phyloP scores from a whole-genome alignment of 768 basidiomycete species.

The Termitomyces bulborhizus region DNA sequence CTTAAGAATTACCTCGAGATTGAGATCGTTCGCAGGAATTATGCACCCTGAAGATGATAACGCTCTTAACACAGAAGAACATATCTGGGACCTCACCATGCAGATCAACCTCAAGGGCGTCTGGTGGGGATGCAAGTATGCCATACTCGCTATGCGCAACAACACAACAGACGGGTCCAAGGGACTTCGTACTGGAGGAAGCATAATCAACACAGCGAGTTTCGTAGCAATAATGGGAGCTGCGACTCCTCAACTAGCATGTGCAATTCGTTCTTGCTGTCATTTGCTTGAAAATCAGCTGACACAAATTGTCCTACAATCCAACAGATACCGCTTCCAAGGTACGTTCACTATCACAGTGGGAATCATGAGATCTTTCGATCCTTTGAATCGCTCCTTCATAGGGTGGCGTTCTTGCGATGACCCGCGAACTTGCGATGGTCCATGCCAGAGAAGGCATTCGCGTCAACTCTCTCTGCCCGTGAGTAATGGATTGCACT shows the following conservation, averaged over 20 bases:
- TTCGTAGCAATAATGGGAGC: conserved; percentile 96
- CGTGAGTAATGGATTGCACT: conserved; percentile 44
- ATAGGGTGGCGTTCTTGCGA: conserved; percentile 93
- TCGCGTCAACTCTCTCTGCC: conserved; percentile 92
- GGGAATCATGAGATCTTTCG: neutral
- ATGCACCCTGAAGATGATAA: conserved; percentile 97
- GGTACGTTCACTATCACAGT: conserved; percentile 28
- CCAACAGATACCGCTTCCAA: conserved; percentile 87
- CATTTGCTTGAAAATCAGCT: conserved; percentile 1
- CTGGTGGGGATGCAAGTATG: conserved; percentile 99
- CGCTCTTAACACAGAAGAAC: conserved; percentile 94
- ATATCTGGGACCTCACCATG: conserved; percentile 93
- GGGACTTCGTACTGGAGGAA: conserved; percentile 76
- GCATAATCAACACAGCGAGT: conserved; percentile 97
- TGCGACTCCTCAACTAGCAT: conserved; percentile 97
- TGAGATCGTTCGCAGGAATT: conserved; percentile 52
- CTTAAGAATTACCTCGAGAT: neutral
- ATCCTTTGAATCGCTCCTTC: neutral
- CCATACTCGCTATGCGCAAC: conserved; percentile 92
- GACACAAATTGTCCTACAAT: conserved; percentile 7
- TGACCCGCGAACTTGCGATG: conserved; percentile 97
- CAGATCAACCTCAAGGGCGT: conserved; percentile 97
- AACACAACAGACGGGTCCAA: conserved; percentile 81
- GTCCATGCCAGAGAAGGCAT: conserved; percentile 98
- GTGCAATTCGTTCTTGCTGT: conserved; percentile 38